phyloP scores from a whole-genome alignment of 768 basidiomycete species.

The Pleurotus eryngii region DNA sequence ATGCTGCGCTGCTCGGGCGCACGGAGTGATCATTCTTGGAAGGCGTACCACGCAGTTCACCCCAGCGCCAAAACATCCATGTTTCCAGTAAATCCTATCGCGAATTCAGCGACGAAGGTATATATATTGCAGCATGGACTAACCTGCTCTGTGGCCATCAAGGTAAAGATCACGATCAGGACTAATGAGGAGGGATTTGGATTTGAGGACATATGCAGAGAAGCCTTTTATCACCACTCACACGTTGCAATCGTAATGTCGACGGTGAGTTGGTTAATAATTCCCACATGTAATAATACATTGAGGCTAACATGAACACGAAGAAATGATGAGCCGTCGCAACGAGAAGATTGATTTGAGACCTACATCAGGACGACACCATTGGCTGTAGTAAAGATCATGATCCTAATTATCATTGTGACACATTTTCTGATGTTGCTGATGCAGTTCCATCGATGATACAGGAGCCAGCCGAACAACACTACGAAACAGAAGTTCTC shows the following conservation, averaged over 20 bases:
- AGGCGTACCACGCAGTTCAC: too few species aligned
- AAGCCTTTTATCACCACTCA: background rate
- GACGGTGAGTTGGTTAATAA: background rate
- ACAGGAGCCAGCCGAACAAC: background rate
- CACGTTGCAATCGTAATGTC: background rate
- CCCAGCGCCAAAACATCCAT: constrained; percentile 5
- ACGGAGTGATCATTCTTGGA: too few species aligned
- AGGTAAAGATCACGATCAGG: background rate
- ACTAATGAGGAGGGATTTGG: background rate
- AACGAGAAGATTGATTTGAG: too few species aligned
- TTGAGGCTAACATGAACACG: background rate
- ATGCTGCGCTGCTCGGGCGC: too few species aligned
- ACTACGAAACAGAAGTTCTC: background rate
- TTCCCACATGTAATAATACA: background rate
- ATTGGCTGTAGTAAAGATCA: background rate
- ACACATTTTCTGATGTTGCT: background rate
- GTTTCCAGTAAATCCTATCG: constrained; percentile 15
- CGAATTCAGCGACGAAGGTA: background rate
- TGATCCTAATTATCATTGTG: background rate
- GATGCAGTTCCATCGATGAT: background rate
- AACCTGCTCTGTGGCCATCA: background rate
- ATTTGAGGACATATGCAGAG: background rate
- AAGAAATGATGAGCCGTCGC: too few species aligned
- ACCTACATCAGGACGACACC: background rate
- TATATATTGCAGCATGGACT: background rate